Evolutionary conservation across 192 early-diverging fungal genomes (phyloP), one percentile per base, ranked within the genome.

Genomic region (Phycomyces blakesleeanus): DNA sequence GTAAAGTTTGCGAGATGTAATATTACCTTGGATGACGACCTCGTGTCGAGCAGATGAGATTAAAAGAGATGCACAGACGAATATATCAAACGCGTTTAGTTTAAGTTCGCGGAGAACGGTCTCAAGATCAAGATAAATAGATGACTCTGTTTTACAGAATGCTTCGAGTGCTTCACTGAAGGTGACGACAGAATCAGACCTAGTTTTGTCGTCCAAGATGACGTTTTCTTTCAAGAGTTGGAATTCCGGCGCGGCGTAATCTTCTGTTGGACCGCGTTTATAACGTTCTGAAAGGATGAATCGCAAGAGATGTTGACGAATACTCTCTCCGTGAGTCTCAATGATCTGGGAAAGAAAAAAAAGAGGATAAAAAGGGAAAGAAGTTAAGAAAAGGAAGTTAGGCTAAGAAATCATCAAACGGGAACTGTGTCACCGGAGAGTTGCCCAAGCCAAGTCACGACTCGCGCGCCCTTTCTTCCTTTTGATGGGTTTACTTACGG

Each of bases 221-320:
- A 44, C 55, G 39, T 65, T 55, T 38, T 65, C 63, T 50, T 65
- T 65, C 3, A 65, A 52, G 39, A 65, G 38, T 15, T 39, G 55
- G 49, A 57, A 65, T 22, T 18, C 20, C 44, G 29, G 26, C 18
- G 20, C 27, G 21, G 52, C 21, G 12, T 22, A 26, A 57, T 56
- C 54, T 39, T 53, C 37, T 11, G 3, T 54, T 16, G 44, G 38
- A 5, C 26, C 21, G 5, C 8, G 18, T 54, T 54, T 63, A 38
- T 63, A 63, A 24, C 38, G 22, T 22, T 70, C 68, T 26, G 56
- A 21, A 47, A 70, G 51, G 15, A 70, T 41, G 38, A 63, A 68
- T 22, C 78, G 65, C 24, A 84, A 77, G 66, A 84, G 61, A 52
- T 81, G 78, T 21, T 80, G 59, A 63, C 74, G 72, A 34, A 81